Base-by-base conservation (phyloP, 2,329 filamentous ascomycete genomes). In the Fusarium burgessii region DNA sequence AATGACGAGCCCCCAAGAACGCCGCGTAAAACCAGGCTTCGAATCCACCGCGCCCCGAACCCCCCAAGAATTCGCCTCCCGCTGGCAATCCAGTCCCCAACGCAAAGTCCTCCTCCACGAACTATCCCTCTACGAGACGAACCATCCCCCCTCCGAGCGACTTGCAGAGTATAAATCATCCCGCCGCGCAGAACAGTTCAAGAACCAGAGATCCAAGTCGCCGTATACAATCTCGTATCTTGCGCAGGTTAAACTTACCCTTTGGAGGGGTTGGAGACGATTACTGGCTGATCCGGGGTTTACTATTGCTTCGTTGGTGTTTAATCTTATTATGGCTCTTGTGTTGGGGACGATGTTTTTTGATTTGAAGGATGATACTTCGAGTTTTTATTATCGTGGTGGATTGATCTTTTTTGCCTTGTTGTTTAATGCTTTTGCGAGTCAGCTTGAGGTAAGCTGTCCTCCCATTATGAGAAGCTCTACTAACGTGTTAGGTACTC, bases 301-400 rank as follows among this genome's bases (percentile, higher is more conserved):
- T 7, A 83, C 83, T 0, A 71, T 82, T 14, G 81, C 80, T 0
- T 81, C 80, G 18, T 79, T 84, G 5, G 58, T 80, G 18, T 82
- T 82, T 32, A 84, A 88, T 50, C 64, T 86, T 50, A 74, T 87
- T 66, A 82, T 87, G 77, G 83, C 84, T 7, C 74, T 89, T 13
- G 85, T 89, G 43, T 79, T 88, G 57, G 85, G 86, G n/a, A 85
- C 82, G 23, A 80, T 88, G 63, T 89, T 86, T 69, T 88, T 78
- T 63, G 80, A 84, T 10, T 79, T 84, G 1, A 80, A 82, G 0
- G 52, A 80, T 8, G 82, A 81, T n/a, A 83, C 85, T 0, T 78
- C 77, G 2, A 82, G 80, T 2, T 86, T 88, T 62, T 84, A 83
- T 56, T 79, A 83, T 6, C 82, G 84, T 23, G 85, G 84, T 7